Evolutionary conservation across 2,329 filamentous ascomycete genomes (phyloP).

Genomic region (Pseudogymnoascus sp.): DNA sequence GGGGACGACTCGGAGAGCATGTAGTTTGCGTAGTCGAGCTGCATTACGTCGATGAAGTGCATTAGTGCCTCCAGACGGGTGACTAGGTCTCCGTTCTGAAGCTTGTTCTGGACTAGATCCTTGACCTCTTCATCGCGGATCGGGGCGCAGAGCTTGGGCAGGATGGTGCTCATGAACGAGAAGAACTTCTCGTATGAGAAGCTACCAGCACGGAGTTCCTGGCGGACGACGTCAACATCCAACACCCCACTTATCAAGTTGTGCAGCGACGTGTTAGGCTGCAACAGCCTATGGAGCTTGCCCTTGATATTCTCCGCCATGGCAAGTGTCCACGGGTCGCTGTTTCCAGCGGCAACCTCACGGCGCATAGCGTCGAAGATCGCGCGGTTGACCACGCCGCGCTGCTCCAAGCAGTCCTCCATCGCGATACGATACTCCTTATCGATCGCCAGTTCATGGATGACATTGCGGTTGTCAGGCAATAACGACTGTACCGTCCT

Average conservation of each 20-base stretch:
- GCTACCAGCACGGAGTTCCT: conserved; percentile 61
- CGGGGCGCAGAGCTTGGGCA: conserved; percentile 75
- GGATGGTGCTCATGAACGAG: conserved; percentile 62
- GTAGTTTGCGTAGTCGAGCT: conserved; percentile 78
- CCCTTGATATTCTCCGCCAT: conserved; percentile 65
- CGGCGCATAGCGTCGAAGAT: conserved; percentile 54
- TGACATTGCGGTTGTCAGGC: conserved; percentile 66
- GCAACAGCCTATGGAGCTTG: conserved; percentile 66
- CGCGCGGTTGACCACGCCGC: conserved; percentile 51
- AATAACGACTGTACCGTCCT: conserved; percentile 41
- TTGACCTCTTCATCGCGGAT: conserved; percentile 73
- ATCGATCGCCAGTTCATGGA: conserved; percentile 75
- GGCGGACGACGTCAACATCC: conserved; percentile 63
- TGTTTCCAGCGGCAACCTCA: conserved; percentile 56
- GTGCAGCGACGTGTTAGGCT: conserved; percentile 65
- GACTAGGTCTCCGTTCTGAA: conserved; percentile 57
- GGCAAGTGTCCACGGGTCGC: conserved; percentile 60
- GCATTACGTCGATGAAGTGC: conserved; percentile 68
- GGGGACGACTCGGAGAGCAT: conserved; percentile 66
- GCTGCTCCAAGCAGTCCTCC: conserved; percentile 52
- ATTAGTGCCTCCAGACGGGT: conserved; percentile 70
- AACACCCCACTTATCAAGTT: conserved; percentile 68
- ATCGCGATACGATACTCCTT: conserved; percentile 67
- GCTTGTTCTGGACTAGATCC: conserved; percentile 55
- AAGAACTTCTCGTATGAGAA: conserved; percentile 82